A percentile compares a stretch with the other conserved stretches of the same genome.
These are phyloP conservation scores for Ogataea parapolymorpha DNA, from an alignment of 805 yeast genomes.

Conservation along the genomic window DNA sequence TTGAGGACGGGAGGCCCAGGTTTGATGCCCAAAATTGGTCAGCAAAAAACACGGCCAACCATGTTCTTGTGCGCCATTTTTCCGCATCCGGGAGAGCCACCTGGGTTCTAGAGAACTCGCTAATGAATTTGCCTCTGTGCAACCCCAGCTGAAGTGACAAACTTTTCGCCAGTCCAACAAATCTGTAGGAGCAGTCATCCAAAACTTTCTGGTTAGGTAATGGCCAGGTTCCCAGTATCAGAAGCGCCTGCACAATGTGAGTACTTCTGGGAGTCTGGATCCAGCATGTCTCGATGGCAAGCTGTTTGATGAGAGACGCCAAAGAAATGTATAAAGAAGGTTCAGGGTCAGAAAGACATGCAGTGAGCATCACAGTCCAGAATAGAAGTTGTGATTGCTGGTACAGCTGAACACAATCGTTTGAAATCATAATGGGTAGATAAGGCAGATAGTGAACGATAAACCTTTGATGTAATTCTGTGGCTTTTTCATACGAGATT, in stretches of 20 bases:
- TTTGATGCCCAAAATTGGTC: slow-evolving; percentile 91
- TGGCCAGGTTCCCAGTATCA: slow-evolving; percentile 89
- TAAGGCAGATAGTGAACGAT: slow-evolving; percentile 66
- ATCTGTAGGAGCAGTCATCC: slow-evolving; percentile 88
- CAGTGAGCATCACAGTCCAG: slow-evolving; percentile 89
- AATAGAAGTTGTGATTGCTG: slow-evolving; percentile 80
- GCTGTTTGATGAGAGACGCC: slow-evolving; percentile 74
- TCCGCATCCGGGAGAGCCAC: slow-evolving; percentile 87
- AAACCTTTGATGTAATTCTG: slow-evolving; percentile 68
- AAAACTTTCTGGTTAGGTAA: slow-evolving; percentile 87
- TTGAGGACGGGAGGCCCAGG: slow-evolving; percentile 82
- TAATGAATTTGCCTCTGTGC: slow-evolving; percentile 87
- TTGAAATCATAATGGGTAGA: slow-evolving; percentile 73
- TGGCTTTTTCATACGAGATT: slow-evolving; percentile 64
- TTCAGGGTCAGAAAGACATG: slow-evolving; percentile 81
- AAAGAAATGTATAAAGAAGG: slow-evolving; percentile 75
- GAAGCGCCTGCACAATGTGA: slow-evolving; percentile 85
- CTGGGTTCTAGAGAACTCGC: slow-evolving; percentile 87
- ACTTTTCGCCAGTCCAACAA: slow-evolving; percentile 81
- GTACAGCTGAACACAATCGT: slow-evolving; percentile 70
- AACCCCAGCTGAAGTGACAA: slow-evolving; percentile 83
- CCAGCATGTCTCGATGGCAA: slow-evolving; percentile 93
- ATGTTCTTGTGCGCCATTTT: slow-evolving; percentile 89
- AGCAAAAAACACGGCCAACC: slow-evolving; percentile 84
- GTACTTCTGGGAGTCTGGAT: slow-evolving; percentile 89